These are phyloP conservation scores for Psilocybe subaeruginosa DNA, from an alignment of 768 basidiomycete genomes.

Conservation along the genomic window DNA sequence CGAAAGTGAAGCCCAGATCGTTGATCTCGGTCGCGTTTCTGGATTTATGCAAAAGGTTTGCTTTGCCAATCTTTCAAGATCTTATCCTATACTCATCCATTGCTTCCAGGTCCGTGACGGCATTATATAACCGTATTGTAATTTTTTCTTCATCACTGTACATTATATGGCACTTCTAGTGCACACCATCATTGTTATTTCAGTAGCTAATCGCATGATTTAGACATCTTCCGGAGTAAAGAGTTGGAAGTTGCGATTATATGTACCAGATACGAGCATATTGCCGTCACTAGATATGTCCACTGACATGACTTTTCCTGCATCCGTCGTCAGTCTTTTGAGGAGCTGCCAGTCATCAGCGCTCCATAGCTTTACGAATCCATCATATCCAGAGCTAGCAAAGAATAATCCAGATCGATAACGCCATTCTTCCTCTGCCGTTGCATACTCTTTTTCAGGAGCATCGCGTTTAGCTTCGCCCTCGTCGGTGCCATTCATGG, in stretches of 20 bases:
- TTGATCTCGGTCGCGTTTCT: slow-evolving; percentile 84
- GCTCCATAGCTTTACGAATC: slow-evolving; percentile 94
- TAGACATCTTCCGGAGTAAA: slow-evolving; percentile 77
- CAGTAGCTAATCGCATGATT: slow-evolving; percentile 22
- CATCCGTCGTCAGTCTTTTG: slow-evolving; percentile 86
- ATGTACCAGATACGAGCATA: slow-evolving; percentile 87
- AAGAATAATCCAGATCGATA: slow-evolving; percentile 92
- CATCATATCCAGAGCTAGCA: slow-evolving; percentile 93
- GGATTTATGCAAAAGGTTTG: slow-evolving; percentile 90
- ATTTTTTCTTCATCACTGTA: slow-evolving; percentile 18
- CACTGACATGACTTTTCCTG: slow-evolving; percentile 99
- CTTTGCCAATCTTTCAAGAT: neutral
- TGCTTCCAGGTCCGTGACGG: slow-evolving; percentile 58
- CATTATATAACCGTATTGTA: slow-evolving; percentile 46
- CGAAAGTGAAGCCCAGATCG: slow-evolving; percentile 82
- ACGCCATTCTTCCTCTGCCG: slow-evolving; percentile 66
- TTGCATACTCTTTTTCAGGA: slow-evolving; percentile 37
- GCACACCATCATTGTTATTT: slow-evolving; percentile 15
- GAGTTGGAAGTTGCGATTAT: slow-evolving; percentile 93
- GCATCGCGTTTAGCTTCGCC: slow-evolving; percentile 39
- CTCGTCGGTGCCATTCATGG: slow-evolving; percentile 51
- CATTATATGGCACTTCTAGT: slow-evolving; percentile 10
- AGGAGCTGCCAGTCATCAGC: slow-evolving; percentile 98
- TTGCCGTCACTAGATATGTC: slow-evolving; percentile 86
- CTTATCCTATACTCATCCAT: neutral